Conservation (phyloP, 495 filamentous ascomycete species). For the Penicillium psychrofluorescens region DNA sequence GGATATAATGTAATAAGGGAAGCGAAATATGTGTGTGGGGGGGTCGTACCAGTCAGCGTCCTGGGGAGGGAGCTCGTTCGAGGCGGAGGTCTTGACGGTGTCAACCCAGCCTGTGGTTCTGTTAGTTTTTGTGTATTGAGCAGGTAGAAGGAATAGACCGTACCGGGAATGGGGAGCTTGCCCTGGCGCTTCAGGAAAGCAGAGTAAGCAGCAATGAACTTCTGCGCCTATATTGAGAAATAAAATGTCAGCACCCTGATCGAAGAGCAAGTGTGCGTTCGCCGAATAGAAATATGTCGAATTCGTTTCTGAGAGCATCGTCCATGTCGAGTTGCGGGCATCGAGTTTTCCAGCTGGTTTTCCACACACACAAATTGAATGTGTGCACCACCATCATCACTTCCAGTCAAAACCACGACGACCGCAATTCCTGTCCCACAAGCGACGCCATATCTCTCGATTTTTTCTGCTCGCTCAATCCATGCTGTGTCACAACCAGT, state of each 20-base stretch:
- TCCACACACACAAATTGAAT: too few species aligned
- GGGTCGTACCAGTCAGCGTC: constrained; percentile 75
- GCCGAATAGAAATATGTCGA: constrained; percentile 6
- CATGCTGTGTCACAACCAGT: too few species aligned
- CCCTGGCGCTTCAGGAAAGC: constrained; percentile 98
- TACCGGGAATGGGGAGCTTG: constrained; percentile 86
- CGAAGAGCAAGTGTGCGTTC: constrained; percentile 4
- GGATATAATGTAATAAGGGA: not conserved
- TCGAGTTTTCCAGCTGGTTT: too few species aligned
- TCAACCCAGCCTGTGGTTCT: constrained; percentile 69
- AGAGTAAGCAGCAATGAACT: constrained; percentile 92
- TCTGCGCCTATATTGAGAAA: constrained; percentile 59
- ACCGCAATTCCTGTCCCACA: too few species aligned
- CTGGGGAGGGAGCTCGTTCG: constrained; percentile 96
- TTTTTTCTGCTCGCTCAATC: too few species aligned
- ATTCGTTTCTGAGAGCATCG: constrained; percentile 14
- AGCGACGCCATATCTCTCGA: too few species aligned
- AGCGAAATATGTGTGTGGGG: not conserved
- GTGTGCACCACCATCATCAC: too few species aligned
- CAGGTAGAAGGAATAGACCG: too few species aligned
- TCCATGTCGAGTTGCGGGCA: not conserved
- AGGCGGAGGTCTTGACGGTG: constrained; percentile 93
- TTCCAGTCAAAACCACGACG: too few species aligned
- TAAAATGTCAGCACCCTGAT: constrained; percentile 19
- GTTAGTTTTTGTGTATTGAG: too few species aligned